Evolutionary conservation across 2,329 filamentous ascomycete species (phyloP).

Genomic region (Ascochyta clinopodiicola): DNA sequence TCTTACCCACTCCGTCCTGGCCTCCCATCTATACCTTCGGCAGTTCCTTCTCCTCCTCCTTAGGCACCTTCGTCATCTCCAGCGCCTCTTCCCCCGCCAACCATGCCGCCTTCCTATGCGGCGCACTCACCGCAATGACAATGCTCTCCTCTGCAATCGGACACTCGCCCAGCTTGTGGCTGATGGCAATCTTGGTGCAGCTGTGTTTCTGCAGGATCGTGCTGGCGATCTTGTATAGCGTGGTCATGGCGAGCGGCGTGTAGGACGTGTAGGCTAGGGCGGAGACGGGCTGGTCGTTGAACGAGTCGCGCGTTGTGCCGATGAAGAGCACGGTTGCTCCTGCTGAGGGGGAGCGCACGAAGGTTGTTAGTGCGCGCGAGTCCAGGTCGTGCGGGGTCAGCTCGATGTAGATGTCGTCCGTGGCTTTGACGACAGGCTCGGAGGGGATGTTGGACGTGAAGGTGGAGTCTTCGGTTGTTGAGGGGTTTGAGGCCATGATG

Average conservation of each 20-base stretch:
- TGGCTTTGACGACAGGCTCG: conserved; percentile 35
- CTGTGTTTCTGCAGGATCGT: conserved; percentile 65
- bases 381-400: conserved; percentile 70
- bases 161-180: conserved; percentile 84
- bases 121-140: conserved; percentile 81
- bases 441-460: conserved; percentile 39
- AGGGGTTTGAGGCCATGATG: conserved; percentile 1
- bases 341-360: conserved; percentile 64
- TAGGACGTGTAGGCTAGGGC: conserved; percentile 80
- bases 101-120: conserved; percentile 87
- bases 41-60: conserved; percentile 15
- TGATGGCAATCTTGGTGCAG: conserved; percentile 76
- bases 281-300: conserved; percentile 72
- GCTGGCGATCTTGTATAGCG: conserved; percentile 70
- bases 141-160: conserved; percentile 94
- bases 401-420: conserved; percentile 66
- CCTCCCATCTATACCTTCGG: background rate
- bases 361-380: conserved; percentile 64
- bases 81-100: conserved; percentile 85
- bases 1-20: background rate
- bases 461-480: conserved; percentile 34
- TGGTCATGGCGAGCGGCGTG: conserved; percentile 70
- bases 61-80: conserved; percentile 69
- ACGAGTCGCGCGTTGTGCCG: conserved; percentile 79
- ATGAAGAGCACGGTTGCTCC: conserved; percentile 45